Percentiles rank a stretch among this genome's conserved stretches.
Conservation (phyloP, 495 filamentous ascomycete species). For the Podospora pseudoanserina region DNA sequence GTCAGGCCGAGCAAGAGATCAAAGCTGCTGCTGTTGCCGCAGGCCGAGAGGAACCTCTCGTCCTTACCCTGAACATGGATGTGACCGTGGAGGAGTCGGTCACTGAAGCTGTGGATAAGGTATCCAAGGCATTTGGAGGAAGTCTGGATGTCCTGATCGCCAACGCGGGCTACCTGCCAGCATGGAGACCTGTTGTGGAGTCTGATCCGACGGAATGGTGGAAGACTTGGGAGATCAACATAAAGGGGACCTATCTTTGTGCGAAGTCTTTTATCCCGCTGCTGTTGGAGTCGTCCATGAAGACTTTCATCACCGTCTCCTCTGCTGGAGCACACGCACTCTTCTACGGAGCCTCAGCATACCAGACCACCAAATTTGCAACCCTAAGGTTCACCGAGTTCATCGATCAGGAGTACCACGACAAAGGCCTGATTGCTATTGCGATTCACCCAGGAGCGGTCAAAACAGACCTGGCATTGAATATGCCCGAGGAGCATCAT, state of each 20-base stretch:
- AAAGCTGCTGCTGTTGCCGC: constrained; percentile 32
- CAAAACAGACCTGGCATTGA: constrained; percentile 37
- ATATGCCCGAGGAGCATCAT: constrained; percentile 18
- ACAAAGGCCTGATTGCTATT: constrained; percentile 39
- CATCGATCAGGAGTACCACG: constrained; percentile 39
- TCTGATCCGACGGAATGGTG: constrained; percentile 39
- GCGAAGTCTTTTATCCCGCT: constrained; percentile 43
- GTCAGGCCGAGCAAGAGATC: constrained; percentile 32
- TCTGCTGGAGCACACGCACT: constrained; percentile 33
- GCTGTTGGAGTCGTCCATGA: constrained; percentile 34
- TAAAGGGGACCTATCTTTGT: constrained; percentile 43
- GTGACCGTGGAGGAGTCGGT: constrained; percentile 40
- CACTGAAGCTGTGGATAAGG: constrained; percentile 30
- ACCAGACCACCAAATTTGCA: constrained; percentile 42
- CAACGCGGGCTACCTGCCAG: constrained; percentile 43
- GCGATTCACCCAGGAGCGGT: constrained; percentile 46
- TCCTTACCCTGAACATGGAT: constrained; percentile 42
- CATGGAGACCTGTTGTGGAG: constrained; percentile 32
- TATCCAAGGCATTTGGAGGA: constrained; percentile 32
- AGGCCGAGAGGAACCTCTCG: constrained; percentile 35
- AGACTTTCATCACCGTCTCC: constrained; percentile 36
- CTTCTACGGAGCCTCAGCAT: constrained; percentile 32
- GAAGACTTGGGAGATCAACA: constrained; percentile 41
- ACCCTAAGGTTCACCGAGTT: constrained; percentile 41
- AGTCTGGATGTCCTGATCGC: constrained; percentile 43